Percentiles rank a stretch among this genome's conserved stretches.
These are phyloP conservation scores for Quercus phellos DNA, from an alignment of 331 rosid species.

Conservation along the genomic window DNA sequence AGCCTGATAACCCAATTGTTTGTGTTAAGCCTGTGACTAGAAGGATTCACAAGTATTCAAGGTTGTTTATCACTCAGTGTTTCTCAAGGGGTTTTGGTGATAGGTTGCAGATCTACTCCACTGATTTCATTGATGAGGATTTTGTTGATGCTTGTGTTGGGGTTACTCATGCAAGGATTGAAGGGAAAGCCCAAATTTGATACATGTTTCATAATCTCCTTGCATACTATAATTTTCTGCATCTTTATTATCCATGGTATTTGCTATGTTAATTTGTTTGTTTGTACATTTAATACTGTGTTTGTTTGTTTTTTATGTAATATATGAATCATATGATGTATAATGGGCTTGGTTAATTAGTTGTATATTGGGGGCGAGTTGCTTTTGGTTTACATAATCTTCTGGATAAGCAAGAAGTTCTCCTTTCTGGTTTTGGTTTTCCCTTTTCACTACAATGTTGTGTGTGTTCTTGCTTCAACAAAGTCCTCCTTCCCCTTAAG, in stretches of 20 bases:
- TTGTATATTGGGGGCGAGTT: background rate
- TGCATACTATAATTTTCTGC: background rate
- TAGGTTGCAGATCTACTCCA: slow-evolving; percentile 63
- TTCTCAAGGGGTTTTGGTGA: slow-evolving; percentile 40
- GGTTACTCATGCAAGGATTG: slow-evolving; percentile 62
- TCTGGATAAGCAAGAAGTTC: background rate
- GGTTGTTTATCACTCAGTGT: slow-evolving; percentile 70
- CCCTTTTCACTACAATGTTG: background rate
- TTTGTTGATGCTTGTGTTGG: slow-evolving; percentile 90
- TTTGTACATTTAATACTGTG: background rate
- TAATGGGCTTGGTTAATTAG: no score
- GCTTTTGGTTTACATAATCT: background rate
- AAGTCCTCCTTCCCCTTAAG: background rate
- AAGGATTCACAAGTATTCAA: slow-evolving; percentile 62
- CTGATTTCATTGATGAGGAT: slow-evolving; percentile 74
- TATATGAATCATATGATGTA: background rate
- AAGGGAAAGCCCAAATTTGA: slow-evolving; percentile 47
- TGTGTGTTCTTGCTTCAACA: background rate
- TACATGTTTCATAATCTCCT: background rate
- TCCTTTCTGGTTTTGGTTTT: background rate
- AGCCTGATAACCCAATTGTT: slow-evolving; percentile 64
- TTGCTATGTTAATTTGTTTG: background rate
- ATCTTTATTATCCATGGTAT: background rate
- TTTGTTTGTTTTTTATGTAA: background rate
- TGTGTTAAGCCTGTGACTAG: slow-evolving; percentile 75